Percentiles rank a stretch among this genome's conserved stretches.
These are phyloP conservation scores for Narthecium ossifragum DNA, from an alignment of 106 monocot species.

Conservation along the genomic window DNA sequence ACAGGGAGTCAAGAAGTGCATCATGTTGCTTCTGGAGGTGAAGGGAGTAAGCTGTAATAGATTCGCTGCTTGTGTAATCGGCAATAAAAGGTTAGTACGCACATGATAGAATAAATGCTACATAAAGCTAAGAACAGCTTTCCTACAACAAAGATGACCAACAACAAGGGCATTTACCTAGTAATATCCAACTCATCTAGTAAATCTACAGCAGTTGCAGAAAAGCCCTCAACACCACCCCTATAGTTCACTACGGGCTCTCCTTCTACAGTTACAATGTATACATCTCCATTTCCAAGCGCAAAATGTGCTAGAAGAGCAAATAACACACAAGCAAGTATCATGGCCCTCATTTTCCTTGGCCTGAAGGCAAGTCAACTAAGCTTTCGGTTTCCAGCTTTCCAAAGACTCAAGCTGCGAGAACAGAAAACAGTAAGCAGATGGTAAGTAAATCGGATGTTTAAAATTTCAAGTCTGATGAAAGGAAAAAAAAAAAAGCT, in stretches of 20 bases:
- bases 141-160: too few species aligned
- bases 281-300: constrained; percentile 48
- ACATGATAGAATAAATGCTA: too few species aligned
- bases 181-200: constrained; percentile 67
- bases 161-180: constrained; percentile 49
- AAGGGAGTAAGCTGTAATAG: constrained; percentile 72
- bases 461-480: background rate
- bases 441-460: too few species aligned
- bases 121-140: too few species aligned
- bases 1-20: constrained; percentile 70
- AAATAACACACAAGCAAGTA: constrained; percentile 17
- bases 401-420: background rate
- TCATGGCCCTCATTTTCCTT: constrained; percentile 28
- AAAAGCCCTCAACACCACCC: constrained; percentile 75
- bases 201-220: constrained; percentile 66
- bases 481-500: too few species aligned
- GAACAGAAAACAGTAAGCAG: too few species aligned
- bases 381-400: background rate
- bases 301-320: constrained; percentile 29
- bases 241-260: constrained; percentile 85
- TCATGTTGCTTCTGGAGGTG: constrained; percentile 82
- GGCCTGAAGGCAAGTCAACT: background rate
- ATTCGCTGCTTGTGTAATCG: too few species aligned
- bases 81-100: too few species aligned
- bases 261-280: constrained; percentile 77